Evolutionary conservation across 768 basidiomycete species (phyloP).

Genomic region (Rhodotorula diobovata): DNA sequence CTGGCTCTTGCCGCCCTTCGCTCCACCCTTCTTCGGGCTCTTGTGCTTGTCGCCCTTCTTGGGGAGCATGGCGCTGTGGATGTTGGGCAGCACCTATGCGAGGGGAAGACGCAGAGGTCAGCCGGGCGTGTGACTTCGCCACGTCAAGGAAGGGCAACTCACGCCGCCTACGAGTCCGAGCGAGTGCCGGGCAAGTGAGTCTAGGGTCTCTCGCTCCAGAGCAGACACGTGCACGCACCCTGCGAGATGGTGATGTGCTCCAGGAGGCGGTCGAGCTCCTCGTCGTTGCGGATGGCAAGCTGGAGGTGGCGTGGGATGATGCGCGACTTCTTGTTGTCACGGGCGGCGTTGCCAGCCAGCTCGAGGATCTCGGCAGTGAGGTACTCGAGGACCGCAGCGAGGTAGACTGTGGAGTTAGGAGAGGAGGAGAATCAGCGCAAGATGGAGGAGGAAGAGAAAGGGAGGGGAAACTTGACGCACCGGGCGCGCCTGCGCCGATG

Average conservation of each 20-base stretch:
- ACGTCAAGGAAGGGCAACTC: background rate
- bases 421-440: background rate
- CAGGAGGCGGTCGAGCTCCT: constrained; percentile 85
- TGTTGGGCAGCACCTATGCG: background rate
- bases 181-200: background rate
- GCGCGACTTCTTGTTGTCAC: constrained; percentile 71
- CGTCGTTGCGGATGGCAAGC: constrained; percentile 81
- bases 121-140: too few species aligned
- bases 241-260: constrained; percentile 65
- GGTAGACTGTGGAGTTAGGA: background rate
- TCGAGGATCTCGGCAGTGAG: constrained; percentile 79
- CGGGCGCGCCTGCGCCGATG: constrained; percentile 80
- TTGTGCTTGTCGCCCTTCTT: background rate
- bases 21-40: too few species aligned
- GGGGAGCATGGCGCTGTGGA: background rate
- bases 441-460: constrained; percentile 22
- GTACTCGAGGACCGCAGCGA: constrained; percentile 53
- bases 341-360: constrained; percentile 66
- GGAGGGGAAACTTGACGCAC: constrained; percentile 2
- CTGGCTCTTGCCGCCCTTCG: background rate
- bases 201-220: background rate
- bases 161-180: background rate
- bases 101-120: background rate
- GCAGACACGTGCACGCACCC: constrained; percentile 54
- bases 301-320: constrained; percentile 74